Percentiles rank a stretch among this genome's conserved stretches.
These are phyloP conservation scores for Hordeum pubiflorum DNA, from an alignment of 202 grass and related monocot genomes.

Conservation along the genomic window DNA sequence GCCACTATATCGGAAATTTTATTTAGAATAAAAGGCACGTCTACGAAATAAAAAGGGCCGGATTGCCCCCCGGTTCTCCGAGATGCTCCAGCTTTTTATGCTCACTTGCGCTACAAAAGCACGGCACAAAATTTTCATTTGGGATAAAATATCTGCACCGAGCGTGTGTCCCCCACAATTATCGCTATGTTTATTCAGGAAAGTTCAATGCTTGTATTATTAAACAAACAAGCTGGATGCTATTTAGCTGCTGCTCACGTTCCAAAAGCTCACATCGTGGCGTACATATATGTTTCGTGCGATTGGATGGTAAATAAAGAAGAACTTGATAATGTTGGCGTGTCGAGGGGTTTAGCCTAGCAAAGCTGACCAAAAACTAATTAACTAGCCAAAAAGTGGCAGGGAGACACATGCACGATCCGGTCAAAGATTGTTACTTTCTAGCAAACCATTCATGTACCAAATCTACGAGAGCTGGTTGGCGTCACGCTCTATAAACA, in stretches of 20 bases:
- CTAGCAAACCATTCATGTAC: not conserved
- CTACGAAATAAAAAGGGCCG: not conserved
- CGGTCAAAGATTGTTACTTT: slow-evolving; percentile 4
- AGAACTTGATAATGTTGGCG: not conserved
- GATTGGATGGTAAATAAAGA: not conserved
- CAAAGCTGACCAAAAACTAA: not conserved
- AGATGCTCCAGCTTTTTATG: no score
- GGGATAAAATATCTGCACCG: not conserved
- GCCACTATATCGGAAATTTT: not conserved
- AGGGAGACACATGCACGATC: not conserved
- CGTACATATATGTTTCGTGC: not conserved
- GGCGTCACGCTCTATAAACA: slow-evolving; percentile 17
- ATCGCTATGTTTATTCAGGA: not conserved
- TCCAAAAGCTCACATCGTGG: not conserved
- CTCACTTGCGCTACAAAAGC: not conserved
- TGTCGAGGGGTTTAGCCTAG: not conserved
- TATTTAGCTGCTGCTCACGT: not conserved
- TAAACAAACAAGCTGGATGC: not conserved
- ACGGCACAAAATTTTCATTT: not conserved
- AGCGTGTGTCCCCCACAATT: not conserved
- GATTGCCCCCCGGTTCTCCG: not conserved
- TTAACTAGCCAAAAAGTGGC: not conserved
- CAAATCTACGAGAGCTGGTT: slow-evolving; percentile 7
- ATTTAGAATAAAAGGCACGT: not conserved
- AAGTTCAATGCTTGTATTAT: not conserved